Evolutionary conservation across 73 alveolate species (phyloP), one percentile per base, ranked within the genome.

Genomic region (Diophrys sp.): DNA sequence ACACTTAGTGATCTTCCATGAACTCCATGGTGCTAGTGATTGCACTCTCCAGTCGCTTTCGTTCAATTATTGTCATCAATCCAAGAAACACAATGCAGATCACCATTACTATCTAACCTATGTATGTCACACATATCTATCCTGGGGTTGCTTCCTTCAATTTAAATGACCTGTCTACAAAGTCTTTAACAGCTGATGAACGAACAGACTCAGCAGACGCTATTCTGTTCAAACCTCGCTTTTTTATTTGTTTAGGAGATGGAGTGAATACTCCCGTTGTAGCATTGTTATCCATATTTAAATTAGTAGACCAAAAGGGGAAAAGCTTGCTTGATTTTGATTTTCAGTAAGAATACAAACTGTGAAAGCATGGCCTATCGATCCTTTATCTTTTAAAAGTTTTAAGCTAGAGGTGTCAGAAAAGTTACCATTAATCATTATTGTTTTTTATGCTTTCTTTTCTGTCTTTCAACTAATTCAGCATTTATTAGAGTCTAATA

Each of bases 361-460:
- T 89, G 98, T 86, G 99, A 95, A 95, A 95, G 97, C 98, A 89
- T 95, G 99, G 99, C 99, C 99, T 95, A 95, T 93, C 99, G 99
- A 95, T 95, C 99, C 98, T 94, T 96, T 96, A 29, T 85, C 34
- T 84, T 84, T 88, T 89, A 75, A 71, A 80, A 83, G 87, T 74
- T 69, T 95, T 92, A 93, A 96, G 96, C 98, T 95, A 96, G 99
- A 96, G 99, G 98, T 95, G 98, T 95, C 99, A 95, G 99, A 96
- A 93, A 96, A 96, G 98, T 96, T 91, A 96, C n/a, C n/a, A n/a
- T n/a, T n/a, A n/a, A n/a, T n/a, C n/a, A n/a, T n/a, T n/a, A n/a
- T n/a, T n/a, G n/a, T n/a, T n/a, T n/a, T n/a, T n/a, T n/a, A n/a
- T n/a, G n/a, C n/a, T n/a, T n/a, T n/a, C n/a, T n/a, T n/a, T n/a